Evolutionary conservation across 2,329 filamentous ascomycete species (phyloP), one percentile per base, ranked within the genome.

Genomic region (Microthyrium microscopicum): DNA sequence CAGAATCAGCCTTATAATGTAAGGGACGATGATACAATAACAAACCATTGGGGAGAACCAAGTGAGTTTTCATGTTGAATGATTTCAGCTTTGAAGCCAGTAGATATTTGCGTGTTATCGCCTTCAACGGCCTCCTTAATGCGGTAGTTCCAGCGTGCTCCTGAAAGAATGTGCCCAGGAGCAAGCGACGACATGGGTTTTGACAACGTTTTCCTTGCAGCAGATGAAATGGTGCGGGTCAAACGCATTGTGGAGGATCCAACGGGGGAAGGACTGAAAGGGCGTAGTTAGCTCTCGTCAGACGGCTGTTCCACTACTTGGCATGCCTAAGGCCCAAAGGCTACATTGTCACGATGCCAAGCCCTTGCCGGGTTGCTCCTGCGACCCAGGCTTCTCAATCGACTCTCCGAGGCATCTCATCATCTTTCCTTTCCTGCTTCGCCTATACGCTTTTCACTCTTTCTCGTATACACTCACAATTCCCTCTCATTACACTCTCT

Each of bases 121-220:
- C 36, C 35, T 29, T 34, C 12, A 26, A 42, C 21, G 25, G 24
- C 15, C 22, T 41, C 33, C 4, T 26, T 13, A 20, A 42, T 38
- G 32, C 37, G 41, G 28, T 42, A 42, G 34, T 42, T 36, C 41
- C 35, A 42, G n/a, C 11, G 20, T 26, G 30, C 26, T 18, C 37
- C 39, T 25, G 19, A 18, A 26, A 36, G 25, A 34, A 42, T 33
- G 34, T 35, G 37, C 24, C 31, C 33, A 30, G 39, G 24, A 42
- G 40, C 29, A 36, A 41, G 37, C 11, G 37, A 42, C 34, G 40
- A 42, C 35, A 42, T 41, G 28, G 36, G 33, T 29, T 31, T 36
- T 36, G 29, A 41, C 25, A 39, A 35, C 6, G 31, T 9, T 29
- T 26, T 33, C 18, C 30, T 33, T 24, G 31, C 31, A 33, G 31